Conservation (phyloP, 805 yeast species). For the Ogataea nonfermentans region DNA sequence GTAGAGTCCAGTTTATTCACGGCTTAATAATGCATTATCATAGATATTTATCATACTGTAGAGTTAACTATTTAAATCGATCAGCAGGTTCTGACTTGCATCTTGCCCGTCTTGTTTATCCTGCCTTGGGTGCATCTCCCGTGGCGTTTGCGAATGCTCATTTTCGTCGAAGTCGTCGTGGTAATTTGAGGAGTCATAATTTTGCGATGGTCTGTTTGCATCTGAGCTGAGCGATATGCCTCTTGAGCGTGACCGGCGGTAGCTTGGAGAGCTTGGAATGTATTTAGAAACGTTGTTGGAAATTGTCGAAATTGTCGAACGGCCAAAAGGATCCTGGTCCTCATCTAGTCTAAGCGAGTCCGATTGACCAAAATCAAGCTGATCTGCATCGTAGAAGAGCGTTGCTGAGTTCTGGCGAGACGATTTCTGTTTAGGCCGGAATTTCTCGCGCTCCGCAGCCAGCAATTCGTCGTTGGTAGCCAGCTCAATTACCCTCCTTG, state of each 20-base stretch:
- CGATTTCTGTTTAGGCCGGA: slow-evolving; percentile 12
- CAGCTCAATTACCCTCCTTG: slow-evolving; percentile 16
- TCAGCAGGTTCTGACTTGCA: slow-evolving; percentile 1
- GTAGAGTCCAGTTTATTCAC: slow-evolving; percentile 19
- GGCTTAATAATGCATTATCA: slow-evolving; percentile 13
- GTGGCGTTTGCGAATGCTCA: neutral
- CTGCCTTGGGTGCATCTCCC: neutral
- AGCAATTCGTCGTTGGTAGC: slow-evolving; percentile 15
- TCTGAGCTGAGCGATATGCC: slow-evolving; percentile 7
- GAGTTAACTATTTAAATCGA: slow-evolving; percentile 4
- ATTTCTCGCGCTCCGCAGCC: slow-evolving; percentile 18
- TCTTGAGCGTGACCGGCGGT: slow-evolving; percentile 13
- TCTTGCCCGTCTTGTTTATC: neutral
- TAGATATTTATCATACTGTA: slow-evolving; percentile 2
- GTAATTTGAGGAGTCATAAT: slow-evolving; percentile 6
- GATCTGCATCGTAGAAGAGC: slow-evolving; percentile 21
- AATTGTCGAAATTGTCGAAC: slow-evolving; percentile 20
- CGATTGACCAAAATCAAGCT: slow-evolving; percentile 8
- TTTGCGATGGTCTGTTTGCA: slow-evolving; percentile 6
- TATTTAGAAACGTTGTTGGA: slow-evolving; percentile 20
- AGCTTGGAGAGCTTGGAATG: slow-evolving; percentile 11
- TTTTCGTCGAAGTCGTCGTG: slow-evolving; percentile 1
- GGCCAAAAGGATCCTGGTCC: slow-evolving; percentile 22
- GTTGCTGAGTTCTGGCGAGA: slow-evolving; percentile 3
- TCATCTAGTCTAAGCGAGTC: slow-evolving; percentile 10